Evolutionary conservation across 2,329 filamentous ascomycete genomes (phyloP).

Genomic region (Cadophora sp.): DNA sequence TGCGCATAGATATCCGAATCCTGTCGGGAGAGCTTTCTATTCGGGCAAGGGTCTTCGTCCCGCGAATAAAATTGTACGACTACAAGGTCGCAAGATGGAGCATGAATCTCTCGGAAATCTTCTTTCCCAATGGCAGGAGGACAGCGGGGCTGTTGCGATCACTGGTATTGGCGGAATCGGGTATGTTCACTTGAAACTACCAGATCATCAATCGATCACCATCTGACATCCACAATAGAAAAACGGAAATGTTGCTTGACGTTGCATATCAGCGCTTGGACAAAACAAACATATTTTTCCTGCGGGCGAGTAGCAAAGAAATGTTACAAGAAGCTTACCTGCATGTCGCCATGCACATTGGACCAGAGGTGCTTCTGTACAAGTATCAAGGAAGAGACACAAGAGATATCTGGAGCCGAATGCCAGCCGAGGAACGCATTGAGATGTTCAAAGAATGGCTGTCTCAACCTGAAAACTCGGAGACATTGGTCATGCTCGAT

Average conservation of each 20-base stretch:
- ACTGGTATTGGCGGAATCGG: slow-evolving; percentile 14
- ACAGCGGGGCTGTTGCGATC: slow-evolving; percentile 7
- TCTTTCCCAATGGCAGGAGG: background rate
- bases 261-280: slow-evolving; percentile 8
- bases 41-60: background rate
- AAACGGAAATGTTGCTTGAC: slow-evolving; percentile 7
- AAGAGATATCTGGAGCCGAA: slow-evolving; percentile 14
- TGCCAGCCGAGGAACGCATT: slow-evolving; percentile 4
- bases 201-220: too few species aligned
- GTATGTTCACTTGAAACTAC: background rate
- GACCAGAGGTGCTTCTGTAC: slow-evolving; percentile 3
- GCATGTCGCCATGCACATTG: slow-evolving; percentile 14
- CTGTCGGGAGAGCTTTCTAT: slow-evolving; percentile 1
- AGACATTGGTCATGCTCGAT: slow-evolving; percentile 8
- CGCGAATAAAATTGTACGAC: background rate
- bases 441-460: slow-evolving; percentile 15
- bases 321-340: slow-evolving; percentile 13
- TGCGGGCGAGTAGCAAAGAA: background rate
- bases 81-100: background rate
- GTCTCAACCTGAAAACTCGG: background rate
- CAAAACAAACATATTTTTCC: slow-evolving; percentile 6
- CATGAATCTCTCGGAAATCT: background rate
- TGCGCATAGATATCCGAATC: slow-evolving; percentile 5
- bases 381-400: slow-evolving; percentile 9
- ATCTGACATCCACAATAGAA: background rate